Base-by-base conservation (phyloP, 352 stramenopile genomes). In the Globisporangium nodosum region DNA sequence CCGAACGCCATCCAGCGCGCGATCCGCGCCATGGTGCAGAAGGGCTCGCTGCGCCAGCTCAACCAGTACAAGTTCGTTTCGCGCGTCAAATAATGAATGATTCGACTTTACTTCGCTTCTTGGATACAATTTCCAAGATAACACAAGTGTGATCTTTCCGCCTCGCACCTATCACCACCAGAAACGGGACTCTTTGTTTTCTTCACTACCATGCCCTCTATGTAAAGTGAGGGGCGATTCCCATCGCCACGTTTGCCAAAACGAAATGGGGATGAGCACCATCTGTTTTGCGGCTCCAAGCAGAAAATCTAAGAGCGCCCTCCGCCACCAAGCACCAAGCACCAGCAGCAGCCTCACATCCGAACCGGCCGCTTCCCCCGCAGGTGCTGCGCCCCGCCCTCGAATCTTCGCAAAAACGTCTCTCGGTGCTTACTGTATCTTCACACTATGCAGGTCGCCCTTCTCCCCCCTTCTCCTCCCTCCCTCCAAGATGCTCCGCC, bases 61-160 rank as follows among this genome's bases (percentile, higher is more conserved):
- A 90, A 82, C 70, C 81, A 94, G 74, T 94, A 92, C 73, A 90
- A 91, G 69, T 94, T 92, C 64, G 81, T 92, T 20, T 82, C 78
- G 37, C 78, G 82, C 6, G 63, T 92, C 31, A 90, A 90, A 65
- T 92, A 85, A 11, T 3, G 47, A 37, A 49, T 27, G 37, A 43
- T 18, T 43, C 37, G 37, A 18, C 8, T 43, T 16, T 5, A 13
- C 9, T 18, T 43, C 37, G 9, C 37, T 13, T 43, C 12, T 18
- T 43, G 1, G 37, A 43, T 18, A 37, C 9, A 6, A 11, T 37
- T 37, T 37, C 9, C 31, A 37, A 37, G 31, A 11, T 11, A 37
- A 37, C 6, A 37, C 9, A 9, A 6, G 31, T 9, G 6, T 11
- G 31, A 6, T 6, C 31, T 37, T 37, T 37, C 31, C 3, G 9